phyloP scores from a whole-genome alignment of 164 flowering plant genomes.

The Litsea cubeba region DNA sequence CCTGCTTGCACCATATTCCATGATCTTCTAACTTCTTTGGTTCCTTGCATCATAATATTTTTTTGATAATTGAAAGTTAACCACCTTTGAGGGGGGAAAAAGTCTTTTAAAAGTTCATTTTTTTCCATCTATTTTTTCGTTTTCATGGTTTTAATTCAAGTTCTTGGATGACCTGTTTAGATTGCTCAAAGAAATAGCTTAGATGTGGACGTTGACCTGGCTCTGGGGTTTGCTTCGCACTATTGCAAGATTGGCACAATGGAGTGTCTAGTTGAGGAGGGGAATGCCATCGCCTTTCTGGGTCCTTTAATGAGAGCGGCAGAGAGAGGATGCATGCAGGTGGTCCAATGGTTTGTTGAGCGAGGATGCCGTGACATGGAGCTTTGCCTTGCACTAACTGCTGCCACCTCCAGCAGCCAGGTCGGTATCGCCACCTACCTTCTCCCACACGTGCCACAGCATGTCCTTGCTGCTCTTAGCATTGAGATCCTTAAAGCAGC shows the following conservation, averaged over 20 bases:
- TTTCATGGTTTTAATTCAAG: background rate
- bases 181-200: conserved; percentile 96
- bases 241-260: conserved; percentile 86
- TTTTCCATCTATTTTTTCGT: background rate
- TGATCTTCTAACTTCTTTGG: no score
- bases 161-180: conserved; percentile 25
- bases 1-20: no score
- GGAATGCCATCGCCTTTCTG: conserved; percentile 78
- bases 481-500: conserved; percentile 94
- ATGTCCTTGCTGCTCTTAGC: conserved; percentile 86
- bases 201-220: conserved; percentile 93
- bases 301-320: conserved; percentile 98
- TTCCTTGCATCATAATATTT: no score
- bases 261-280: conserved; percentile 95
- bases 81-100: background rate
- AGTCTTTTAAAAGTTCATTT: background rate
- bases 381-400: conserved; percentile 92
- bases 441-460: conserved; percentile 87
- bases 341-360: conserved; percentile 87
- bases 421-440: conserved; percentile 73
- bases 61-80: no score
- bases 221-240: conserved; percentile 95
- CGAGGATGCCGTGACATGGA: conserved; percentile 93
- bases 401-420: conserved; percentile 88
- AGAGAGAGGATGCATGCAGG: conserved; percentile 86